Evolutionary conservation across 164 flowering plant species (phyloP).

Genomic region (Vitis riparia): DNA sequence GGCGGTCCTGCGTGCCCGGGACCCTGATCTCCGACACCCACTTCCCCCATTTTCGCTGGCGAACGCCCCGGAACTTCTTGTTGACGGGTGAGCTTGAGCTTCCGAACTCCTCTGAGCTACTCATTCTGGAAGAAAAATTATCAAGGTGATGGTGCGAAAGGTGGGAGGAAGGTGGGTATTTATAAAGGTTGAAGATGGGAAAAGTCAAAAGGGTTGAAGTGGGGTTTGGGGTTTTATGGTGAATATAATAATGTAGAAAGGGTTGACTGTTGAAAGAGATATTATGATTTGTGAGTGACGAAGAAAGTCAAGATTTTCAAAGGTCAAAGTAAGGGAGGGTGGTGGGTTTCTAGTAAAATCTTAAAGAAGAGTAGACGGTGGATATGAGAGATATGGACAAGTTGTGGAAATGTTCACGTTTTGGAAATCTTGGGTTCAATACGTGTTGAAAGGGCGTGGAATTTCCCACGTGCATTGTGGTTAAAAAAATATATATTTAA

Average conservation of each 20-base stretch:
- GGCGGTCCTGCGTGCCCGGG: constrained; percentile 54
- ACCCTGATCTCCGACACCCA: constrained; percentile 85
- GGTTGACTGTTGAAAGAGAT: not conserved
- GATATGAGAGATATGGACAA: not conserved
- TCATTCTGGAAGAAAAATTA: constrained; percentile 9
- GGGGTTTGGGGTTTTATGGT: no score
- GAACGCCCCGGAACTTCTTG: constrained; percentile 51
- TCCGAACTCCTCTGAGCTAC: constrained; percentile 13
- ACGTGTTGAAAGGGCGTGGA: no score
- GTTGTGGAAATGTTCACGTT: no score
- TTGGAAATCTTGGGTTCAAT: no score
- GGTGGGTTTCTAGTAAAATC: not conserved
- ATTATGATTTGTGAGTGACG: not conserved
- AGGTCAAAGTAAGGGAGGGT: constrained; percentile 17
- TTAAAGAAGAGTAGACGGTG: not conserved
- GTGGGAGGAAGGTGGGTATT: not conserved
- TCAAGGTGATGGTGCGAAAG: not conserved
- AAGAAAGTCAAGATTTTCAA: constrained; percentile 25
- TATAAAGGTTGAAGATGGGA: constrained; percentile 32
- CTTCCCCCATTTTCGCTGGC: constrained; percentile 73
- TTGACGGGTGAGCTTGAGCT: not conserved
- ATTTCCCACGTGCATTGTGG: no score
- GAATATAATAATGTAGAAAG: no score
- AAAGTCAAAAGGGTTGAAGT: constrained; percentile 16
- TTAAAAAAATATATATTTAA: no score